These are phyloP conservation scores for Simmondsia chinensis DNA, from an alignment of 148 eudicot species.

Conservation along the genomic window DNA sequence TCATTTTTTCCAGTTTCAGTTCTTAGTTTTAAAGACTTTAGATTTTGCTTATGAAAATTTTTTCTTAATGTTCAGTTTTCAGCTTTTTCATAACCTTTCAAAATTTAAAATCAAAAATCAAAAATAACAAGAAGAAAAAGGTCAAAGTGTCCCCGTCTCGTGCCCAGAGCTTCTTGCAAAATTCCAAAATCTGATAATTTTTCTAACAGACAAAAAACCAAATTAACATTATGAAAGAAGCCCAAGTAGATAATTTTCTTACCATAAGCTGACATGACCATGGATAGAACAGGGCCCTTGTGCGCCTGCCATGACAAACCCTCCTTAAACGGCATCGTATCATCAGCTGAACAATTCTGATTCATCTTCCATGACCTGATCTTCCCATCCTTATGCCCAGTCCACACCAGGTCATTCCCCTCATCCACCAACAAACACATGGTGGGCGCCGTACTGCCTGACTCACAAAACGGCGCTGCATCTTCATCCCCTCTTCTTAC, in stretches of 20 bases:
- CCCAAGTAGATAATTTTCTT: too few relatives aligned
- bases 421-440: constrained; percentile 59
- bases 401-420: constrained; percentile 83
- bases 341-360: constrained; percentile 27
- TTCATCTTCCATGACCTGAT: constrained; percentile 95
- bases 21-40: too few relatives aligned
- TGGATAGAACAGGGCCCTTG: constrained; percentile 65
- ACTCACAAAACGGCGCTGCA: constrained; percentile 84
- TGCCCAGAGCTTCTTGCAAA: too few relatives aligned
- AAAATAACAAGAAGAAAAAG: too few relatives aligned
- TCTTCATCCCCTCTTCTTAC: constrained; percentile 84
- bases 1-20: too few relatives aligned
- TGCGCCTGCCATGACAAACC: constrained; percentile 83
- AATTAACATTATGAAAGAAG: too few relatives aligned
- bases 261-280: constrained; percentile 76
- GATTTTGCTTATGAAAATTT: too few relatives aligned
- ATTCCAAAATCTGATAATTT: too few relatives aligned
- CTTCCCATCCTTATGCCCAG: constrained; percentile 93
- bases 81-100: neutral
- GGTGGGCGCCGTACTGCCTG: constrained; percentile 51
- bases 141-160: too few relatives aligned
- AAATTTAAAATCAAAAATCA: neutral
- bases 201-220: too few relatives aligned
- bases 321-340: constrained; percentile 45
- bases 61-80: too few relatives aligned